Evolutionary conservation across 1,284 basidiomycete species (phyloP), one percentile per base, ranked within the genome.

Genomic region (Hymenochaete sp.): DNA sequence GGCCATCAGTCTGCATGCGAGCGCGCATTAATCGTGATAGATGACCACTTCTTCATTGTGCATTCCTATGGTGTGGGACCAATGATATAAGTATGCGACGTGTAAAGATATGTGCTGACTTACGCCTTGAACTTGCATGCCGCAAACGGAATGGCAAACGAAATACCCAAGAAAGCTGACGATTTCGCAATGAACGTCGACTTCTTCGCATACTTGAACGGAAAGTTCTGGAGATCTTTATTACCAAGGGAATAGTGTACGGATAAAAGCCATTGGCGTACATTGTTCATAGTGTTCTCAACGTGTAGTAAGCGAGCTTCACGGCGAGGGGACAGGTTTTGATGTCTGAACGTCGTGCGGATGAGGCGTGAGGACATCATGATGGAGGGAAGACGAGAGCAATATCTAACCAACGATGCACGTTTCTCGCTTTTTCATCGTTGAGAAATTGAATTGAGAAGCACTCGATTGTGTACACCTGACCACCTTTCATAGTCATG

Each of bases 231-330:
- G 19, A 35, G 14, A 19, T 35, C 14, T 10, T 31, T 31, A 31
- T 31, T 14, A 31, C 10, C 14, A 31, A 10, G 28, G 14, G 28
- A n/a, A n/a, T n/a, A n/a, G 28, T 31, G 10, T 31, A 10, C 9
- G 14, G 14, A 31, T 14, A 31, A 14, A 31, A 31, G 28, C 14
- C 28, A 35, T n/a, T 35, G 5, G 32, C 29, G 18, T 29, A 47
- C 45, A 18, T 47, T 47, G 32, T 47, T 42, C 9, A 47, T 26
- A 10, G 45, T 47, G 32, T 47, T 47, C 14, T 47, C 45, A 18
- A 47, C 40, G 32, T 47, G 45, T 18, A 47, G 22, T 21, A 24
- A 29, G n/a, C 45, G 45, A 27, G 28, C 9, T 9, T 42, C n/a
- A 37, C 19, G 33, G 44, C 29, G 33, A 13, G n/a, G n/a, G n/a